Conservation (phyloP, 2,329 filamentous ascomycete genomes). For the Catunica adiposa region DNA sequence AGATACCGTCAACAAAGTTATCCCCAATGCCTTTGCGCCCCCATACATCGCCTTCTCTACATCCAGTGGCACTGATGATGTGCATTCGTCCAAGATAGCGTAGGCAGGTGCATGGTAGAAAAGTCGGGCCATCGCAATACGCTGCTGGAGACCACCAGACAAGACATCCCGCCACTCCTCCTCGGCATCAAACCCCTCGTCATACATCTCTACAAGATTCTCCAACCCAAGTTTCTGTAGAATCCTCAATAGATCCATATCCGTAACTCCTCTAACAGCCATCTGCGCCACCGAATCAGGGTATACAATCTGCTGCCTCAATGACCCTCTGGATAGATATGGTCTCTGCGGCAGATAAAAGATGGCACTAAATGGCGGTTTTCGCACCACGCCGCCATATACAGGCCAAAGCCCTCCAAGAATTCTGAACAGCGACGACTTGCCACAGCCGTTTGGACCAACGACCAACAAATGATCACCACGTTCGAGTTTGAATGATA, state of each 20-base stretch:
- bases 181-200: conserved; percentile 74
- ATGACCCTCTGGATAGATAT: conserved; percentile 75
- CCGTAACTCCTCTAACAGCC: conserved; percentile 67
- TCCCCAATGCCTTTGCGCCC: conserved; percentile 75
- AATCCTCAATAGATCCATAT: conserved; percentile 62
- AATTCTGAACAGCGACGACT: conserved; percentile 90
- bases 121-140: conserved; percentile 86
- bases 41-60: conserved; percentile 96
- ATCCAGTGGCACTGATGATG: conserved; percentile 83
- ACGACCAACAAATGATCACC: conserved; percentile 89
- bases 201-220: conserved; percentile 60
- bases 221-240: conserved; percentile 69
- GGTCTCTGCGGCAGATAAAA: conserved; percentile 97
- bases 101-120: conserved; percentile 90
- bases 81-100: conserved; percentile 94
- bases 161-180: conserved; percentile 94
- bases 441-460: conserved; percentile 92
- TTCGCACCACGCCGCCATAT: conserved; percentile 83
- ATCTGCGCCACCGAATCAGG: conserved; percentile 79
- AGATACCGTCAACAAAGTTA: conserved; percentile 92
- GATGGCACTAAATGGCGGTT: conserved; percentile 81
- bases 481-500: conserved; percentile 73
- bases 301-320: conserved; percentile 96
- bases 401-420: conserved; percentile 94
- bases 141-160: conserved; percentile 82